Evolutionary conservation across 139 green algal genomes (phyloP).

Genomic region (Limnomonas spitsbergensis): DNA sequence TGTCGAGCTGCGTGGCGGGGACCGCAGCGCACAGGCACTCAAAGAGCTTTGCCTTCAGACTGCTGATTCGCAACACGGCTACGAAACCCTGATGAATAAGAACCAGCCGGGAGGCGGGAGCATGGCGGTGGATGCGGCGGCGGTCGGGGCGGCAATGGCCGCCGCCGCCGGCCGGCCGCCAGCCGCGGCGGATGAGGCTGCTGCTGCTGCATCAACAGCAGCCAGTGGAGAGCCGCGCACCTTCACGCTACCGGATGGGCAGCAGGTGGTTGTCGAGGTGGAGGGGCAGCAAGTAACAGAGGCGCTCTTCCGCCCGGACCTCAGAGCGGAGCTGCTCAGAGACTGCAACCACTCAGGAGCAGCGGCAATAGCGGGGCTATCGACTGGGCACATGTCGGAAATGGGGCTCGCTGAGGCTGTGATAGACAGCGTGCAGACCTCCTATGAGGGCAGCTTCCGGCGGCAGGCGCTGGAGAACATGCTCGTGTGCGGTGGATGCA

Average conservation of each 20-base stretch:
- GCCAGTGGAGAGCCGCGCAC: too few relatives aligned
- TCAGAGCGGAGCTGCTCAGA: conserved; percentile 9
- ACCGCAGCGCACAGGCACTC: neutral
- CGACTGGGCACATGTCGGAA: conserved; percentile 15
- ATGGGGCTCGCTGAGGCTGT: conserved; percentile 38
- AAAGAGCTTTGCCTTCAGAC: neutral
- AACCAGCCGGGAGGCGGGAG: too few relatives aligned
- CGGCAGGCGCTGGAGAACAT: conserved; percentile 47
- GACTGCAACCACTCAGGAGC: too few relatives aligned
- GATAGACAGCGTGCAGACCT: conserved; percentile 6
- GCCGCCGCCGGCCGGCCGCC: too few relatives aligned
- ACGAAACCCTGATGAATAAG: neutral
- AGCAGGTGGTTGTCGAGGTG: conserved; percentile 25
- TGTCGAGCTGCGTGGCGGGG: neutral
- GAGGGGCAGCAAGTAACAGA: conserved; percentile 37
- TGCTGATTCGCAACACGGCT: neutral
- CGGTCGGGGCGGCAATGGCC: too few relatives aligned
- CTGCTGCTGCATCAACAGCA: too few relatives aligned
- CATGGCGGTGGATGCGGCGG: too few relatives aligned
- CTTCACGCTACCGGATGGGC: conserved; percentile 49
- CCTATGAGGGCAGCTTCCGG: conserved; percentile 23
- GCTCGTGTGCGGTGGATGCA: conserved; percentile 47
- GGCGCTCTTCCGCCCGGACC: conserved; percentile 46
- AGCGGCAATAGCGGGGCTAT: conserved; percentile 16
- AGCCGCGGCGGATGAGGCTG: too few relatives aligned